Percentiles rank a stretch among this genome's conserved stretches.
phyloP scores from a whole-genome alignment of 208 protist species.

The Crithidia expoeki region DNA sequence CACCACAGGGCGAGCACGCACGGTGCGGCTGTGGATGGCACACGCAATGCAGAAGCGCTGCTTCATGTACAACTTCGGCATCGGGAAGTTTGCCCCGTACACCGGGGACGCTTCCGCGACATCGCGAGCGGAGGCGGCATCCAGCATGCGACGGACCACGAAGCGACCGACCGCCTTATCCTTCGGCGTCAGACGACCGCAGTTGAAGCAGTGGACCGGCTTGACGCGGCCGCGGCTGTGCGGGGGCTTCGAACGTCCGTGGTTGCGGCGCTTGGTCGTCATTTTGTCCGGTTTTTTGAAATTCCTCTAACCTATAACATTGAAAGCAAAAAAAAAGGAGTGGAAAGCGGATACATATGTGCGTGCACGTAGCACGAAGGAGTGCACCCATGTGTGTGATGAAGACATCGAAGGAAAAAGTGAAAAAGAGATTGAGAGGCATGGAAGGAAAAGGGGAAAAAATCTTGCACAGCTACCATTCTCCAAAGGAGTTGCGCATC shows the following conservation, averaged over 20 bases:
- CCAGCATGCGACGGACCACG: conserved; percentile 98
- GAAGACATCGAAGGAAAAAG: no score
- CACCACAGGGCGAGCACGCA: conserved; percentile 89
- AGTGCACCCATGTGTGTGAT: no score
- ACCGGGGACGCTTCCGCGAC: conserved; percentile 95
- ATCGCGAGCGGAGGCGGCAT: conserved; percentile 97
- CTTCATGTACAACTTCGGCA: conserved; percentile 99
- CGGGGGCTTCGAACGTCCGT: conserved; percentile 92
- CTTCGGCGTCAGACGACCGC: conserved; percentile 91
- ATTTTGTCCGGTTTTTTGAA: conserved; percentile 41
- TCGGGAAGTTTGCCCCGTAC: conserved; percentile 91
- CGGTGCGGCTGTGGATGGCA: conserved; percentile 98
- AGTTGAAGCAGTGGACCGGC: conserved; percentile 95
- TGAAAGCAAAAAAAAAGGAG: conserved; percentile 13
- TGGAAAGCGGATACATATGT: no score
- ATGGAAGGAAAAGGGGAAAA: no score
- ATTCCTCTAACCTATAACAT: conserved; percentile 1
- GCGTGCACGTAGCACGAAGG: no score
- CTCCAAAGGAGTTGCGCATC: no score
- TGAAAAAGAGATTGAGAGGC: no score
- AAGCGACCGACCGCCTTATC: conserved; percentile 99
- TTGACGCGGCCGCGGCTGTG: conserved; percentile 90
- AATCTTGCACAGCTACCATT: no score
- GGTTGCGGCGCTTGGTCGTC: conserved; percentile 94
- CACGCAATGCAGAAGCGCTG: conserved; percentile 99